These are phyloP conservation scores for Entomortierella chlamydospora DNA, from an alignment of 192 early-diverging fungal genomes.

Conservation along the genomic window DNA sequence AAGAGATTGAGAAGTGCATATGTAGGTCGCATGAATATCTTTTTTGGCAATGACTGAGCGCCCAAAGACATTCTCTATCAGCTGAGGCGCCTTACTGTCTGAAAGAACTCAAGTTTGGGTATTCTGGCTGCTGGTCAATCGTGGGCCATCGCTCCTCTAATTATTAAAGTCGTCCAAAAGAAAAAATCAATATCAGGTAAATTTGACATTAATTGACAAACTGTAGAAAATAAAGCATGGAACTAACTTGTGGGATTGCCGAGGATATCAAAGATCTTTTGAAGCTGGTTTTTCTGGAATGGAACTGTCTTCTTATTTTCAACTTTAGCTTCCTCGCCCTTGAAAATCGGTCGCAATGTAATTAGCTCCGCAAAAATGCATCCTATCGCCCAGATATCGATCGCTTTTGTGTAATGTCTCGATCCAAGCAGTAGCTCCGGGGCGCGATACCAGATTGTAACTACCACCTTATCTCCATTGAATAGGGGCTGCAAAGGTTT, in stretches of 20 bases:
- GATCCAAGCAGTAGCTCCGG: constrained; percentile 92
- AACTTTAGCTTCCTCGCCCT: constrained; percentile 90
- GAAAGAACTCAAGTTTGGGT: constrained; percentile 69
- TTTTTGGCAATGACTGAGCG: no score
- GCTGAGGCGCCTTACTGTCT: constrained; percentile 64
- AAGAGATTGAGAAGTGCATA: no score
- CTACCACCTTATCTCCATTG: constrained; percentile 87
- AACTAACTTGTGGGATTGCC: constrained; percentile 80
- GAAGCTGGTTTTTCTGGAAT: constrained; percentile 88
- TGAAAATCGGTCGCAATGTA: constrained; percentile 84
- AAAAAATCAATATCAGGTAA: constrained; percentile 1
- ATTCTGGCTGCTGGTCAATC: constrained; percentile 79
- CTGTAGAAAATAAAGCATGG: constrained; percentile 36
- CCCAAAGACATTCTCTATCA: no score
- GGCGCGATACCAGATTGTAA: constrained; percentile 97
- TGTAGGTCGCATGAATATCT: no score
- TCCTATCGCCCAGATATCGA: constrained; percentile 84
- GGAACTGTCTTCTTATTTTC: constrained; percentile 84
- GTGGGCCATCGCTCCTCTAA: constrained; percentile 80
- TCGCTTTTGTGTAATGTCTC: constrained; percentile 88
- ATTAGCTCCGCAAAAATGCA: constrained; percentile 97
- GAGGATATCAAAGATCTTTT: constrained; percentile 86
- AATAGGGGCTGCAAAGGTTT: constrained; percentile 82
- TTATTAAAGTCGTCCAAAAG: background rate
- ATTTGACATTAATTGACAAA: no score